phyloP scores from a whole-genome alignment of 2,329 filamentous ascomycete genomes.

The Metarhizium anisopliae region DNA sequence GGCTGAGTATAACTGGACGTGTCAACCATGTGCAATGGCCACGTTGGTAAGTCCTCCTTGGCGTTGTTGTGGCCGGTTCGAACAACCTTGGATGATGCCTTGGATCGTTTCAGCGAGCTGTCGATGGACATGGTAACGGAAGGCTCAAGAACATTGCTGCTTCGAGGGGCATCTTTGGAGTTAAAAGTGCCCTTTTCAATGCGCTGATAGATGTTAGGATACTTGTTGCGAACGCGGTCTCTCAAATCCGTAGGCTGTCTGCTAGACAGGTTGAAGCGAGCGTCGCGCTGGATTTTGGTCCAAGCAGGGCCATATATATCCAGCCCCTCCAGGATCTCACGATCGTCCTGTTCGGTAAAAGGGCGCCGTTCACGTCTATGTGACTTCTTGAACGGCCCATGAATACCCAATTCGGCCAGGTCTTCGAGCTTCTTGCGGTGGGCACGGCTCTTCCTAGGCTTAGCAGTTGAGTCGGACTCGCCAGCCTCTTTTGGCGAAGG shows the following conservation, averaged over 20 bases:
- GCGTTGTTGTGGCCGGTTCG: conserved; percentile 31
- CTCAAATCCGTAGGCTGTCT: conserved; percentile 55
- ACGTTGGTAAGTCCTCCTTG: conserved; percentile 38
- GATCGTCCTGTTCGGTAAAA: conserved; percentile 55
- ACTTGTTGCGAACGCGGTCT: conserved; percentile 56
- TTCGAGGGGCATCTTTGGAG: conserved; percentile 30
- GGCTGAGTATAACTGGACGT: conserved; percentile 16
- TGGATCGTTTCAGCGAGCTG: conserved; percentile 32
- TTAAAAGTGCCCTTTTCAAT: conserved; percentile 47
- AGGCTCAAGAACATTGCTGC: conserved; percentile 39
- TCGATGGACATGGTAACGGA: conserved; percentile 41
- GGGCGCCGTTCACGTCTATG: conserved; percentile 49
- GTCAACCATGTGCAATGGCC: conserved; percentile 29
- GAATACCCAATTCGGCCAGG: conserved; percentile 48
- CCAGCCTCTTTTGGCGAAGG: conserved; percentile 18
- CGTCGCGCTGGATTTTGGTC: conserved; percentile 56
- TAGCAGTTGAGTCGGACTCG: conserved; percentile 26
- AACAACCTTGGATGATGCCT: conserved; percentile 28
- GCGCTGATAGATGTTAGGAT: conserved; percentile 46
- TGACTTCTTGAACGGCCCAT: conserved; percentile 53
- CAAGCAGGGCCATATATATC: conserved; percentile 52
- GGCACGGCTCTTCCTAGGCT: conserved; percentile 41
- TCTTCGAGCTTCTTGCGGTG: conserved; percentile 49
- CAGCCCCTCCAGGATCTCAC: conserved; percentile 51
- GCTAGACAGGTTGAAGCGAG: conserved; percentile 46